Conservation (phyloP, 768 basidiomycete species). For the Butyriboletus loyo region DNA sequence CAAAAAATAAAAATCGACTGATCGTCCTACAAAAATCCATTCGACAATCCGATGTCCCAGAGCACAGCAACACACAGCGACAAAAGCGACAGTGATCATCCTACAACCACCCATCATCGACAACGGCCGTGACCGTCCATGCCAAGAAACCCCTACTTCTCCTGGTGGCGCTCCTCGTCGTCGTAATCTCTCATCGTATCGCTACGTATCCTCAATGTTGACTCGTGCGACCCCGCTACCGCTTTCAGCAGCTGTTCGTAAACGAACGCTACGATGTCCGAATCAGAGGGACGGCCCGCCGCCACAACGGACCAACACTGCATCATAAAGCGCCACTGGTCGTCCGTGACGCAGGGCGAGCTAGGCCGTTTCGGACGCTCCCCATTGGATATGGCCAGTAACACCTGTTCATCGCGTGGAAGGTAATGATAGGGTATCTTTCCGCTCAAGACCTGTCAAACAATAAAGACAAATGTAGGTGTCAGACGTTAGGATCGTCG, state of each 20-base stretch:
- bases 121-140: not conserved
- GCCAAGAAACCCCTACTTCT: not conserved
- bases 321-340: slow-evolving; percentile 24
- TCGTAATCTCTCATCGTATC: not conserved
- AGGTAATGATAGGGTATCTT: slow-evolving; percentile 18
- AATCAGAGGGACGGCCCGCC: slow-evolving; percentile 31
- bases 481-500: not conserved
- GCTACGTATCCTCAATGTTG: not conserved
- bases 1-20: too few species aligned
- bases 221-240: not conserved
- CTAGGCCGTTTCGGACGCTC: slow-evolving; percentile 11
- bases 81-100: not conserved
- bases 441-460: slow-evolving; percentile 19
- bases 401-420: slow-evolving; percentile 15
- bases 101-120: not conserved
- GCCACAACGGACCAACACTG: slow-evolving; percentile 28
- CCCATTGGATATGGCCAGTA: slow-evolving; percentile 14
- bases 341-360: too few species aligned
- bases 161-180: not conserved
- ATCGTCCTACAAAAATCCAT: too few species aligned
- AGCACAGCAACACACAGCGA: not conserved
- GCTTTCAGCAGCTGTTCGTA: slow-evolving; percentile 10
- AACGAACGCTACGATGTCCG: slow-evolving; percentile 26
- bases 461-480: not conserved
- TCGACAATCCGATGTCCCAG: not conserved